Percentiles rank a stretch among this genome's conserved stretches.
phyloP scores from a whole-genome alignment of 2,329 filamentous ascomycete species.

The Myriangium duriaei region DNA sequence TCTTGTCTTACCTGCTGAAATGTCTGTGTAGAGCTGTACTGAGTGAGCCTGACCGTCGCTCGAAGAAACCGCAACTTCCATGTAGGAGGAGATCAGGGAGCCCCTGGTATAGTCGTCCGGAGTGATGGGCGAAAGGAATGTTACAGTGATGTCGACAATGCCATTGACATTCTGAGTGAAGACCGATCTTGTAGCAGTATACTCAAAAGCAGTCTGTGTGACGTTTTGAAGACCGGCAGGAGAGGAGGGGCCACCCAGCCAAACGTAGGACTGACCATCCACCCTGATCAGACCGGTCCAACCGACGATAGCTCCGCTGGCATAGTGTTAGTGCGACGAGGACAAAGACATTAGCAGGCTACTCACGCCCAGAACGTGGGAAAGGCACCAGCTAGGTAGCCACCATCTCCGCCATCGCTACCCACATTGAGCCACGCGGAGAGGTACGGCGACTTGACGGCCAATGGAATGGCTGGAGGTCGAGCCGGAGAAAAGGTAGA shows the following conservation, averaged over 20 bases:
- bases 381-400: slow-evolving; percentile 57
- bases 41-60: slow-evolving; percentile 49
- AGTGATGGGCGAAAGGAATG: slow-evolving; percentile 58
- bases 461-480: slow-evolving; percentile 57
- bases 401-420: slow-evolving; percentile 49
- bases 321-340: too few species aligned
- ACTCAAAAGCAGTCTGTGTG: slow-evolving; percentile 51
- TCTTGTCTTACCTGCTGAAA: slow-evolving; percentile 47
- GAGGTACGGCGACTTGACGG: slow-evolving; percentile 63
- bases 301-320: slow-evolving; percentile 10
- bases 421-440: slow-evolving; percentile 55
- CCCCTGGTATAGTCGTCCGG: slow-evolving; percentile 54
- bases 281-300: slow-evolving; percentile 45
- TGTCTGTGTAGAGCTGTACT: slow-evolving; percentile 61
- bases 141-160: slow-evolving; percentile 52
- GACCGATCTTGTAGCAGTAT: slow-evolving; percentile 59
- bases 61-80: slow-evolving; percentile 50
- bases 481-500: slow-evolving; percentile 52
- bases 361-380: slow-evolving; percentile 55
- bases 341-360: not conserved
- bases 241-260: slow-evolving; percentile 51
- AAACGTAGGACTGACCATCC: slow-evolving; percentile 50
- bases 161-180: slow-evolving; percentile 54
- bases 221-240: slow-evolving; percentile 34
- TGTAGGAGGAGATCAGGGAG: slow-evolving; percentile 58